phyloP scores from a whole-genome alignment of 1,139 yeast genomes.

The Yamadazyma diddensiae region DNA sequence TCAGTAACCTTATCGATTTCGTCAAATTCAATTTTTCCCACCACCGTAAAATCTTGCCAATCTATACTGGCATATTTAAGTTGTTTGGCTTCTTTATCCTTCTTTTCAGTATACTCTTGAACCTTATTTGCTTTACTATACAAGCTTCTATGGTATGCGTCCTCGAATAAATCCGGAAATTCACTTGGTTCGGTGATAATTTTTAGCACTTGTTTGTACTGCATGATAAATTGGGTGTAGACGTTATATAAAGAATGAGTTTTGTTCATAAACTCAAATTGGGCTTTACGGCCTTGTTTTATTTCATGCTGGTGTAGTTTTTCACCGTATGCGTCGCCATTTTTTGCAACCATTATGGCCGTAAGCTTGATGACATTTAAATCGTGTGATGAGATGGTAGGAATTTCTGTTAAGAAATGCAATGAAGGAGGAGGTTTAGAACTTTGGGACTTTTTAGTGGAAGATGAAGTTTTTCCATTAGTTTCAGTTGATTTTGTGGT shows the following conservation, averaged over 20 bases:
- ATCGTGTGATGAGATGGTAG: constrained; percentile 62
- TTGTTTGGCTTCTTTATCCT: constrained; percentile 35
- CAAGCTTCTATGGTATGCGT: constrained; percentile 59
- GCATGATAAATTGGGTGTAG: constrained; percentile 51
- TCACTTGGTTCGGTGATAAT: constrained; percentile 14
- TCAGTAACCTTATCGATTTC: constrained; percentile 63
- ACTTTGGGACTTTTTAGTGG: too few relatives aligned
- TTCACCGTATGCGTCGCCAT: constrained; percentile 47
- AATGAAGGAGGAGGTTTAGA: constrained; percentile 23
- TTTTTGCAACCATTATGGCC: constrained; percentile 63
- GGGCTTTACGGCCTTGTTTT: constrained; percentile 40
- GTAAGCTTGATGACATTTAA: constrained; percentile 67
- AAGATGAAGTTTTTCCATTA: not conserved
- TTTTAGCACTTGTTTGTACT: constrained; percentile 47
- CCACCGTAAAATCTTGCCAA: constrained; percentile 81
- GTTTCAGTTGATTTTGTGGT: constrained; percentile 1
- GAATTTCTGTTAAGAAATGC: constrained; percentile 47
- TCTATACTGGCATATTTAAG: constrained; percentile 72
- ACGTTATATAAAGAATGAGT: constrained; percentile 59
- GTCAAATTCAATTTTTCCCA: constrained; percentile 66
- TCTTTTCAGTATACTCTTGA: constrained; percentile 22
- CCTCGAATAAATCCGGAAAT: constrained; percentile 35
- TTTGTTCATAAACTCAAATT: constrained; percentile 65
- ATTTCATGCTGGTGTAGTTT: constrained; percentile 36
- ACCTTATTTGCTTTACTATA: constrained; percentile 38